Evolutionary conservation across 192 early-diverging fungal genomes (phyloP), one percentile per base, ranked within the genome.

Genomic region (Podila epigama): DNA sequence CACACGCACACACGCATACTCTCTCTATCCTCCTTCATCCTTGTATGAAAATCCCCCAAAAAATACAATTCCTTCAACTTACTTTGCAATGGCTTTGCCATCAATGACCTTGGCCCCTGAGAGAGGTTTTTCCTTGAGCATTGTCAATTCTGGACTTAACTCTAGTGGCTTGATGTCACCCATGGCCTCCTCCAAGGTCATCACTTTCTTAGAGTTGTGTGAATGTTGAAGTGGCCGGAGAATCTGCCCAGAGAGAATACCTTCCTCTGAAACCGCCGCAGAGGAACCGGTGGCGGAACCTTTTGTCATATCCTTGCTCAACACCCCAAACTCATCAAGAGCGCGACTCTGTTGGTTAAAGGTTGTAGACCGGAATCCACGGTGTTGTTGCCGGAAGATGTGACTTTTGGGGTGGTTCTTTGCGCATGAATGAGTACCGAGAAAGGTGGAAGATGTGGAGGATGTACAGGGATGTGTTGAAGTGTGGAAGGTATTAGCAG

Each of bases 11-110:
- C 51, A 11, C 51, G 11, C 51, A 25, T 11, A 52, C 51, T 31
- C 12, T 12, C n/a, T n/a, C n/a, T n/a, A n/a, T n/a, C n/a, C n/a
- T n/a, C n/a, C n/a, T n/a, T n/a, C n/a, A n/a, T n/a, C n/a, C n/a
- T n/a, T n/a, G n/a, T n/a, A n/a, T n/a, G n/a, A n/a, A n/a, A n/a
- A n/a, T n/a, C n/a, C n/a, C n/a, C n/a, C 11, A 22, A 44, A n/a
- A 44, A 48, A 48, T 22, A 22, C 44, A 7, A 7, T 18, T 48
- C 2, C n/a, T 1, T 48, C n/a, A 48, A 56, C 80, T 82, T 80
- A 92, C 92, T 92, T 86, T 69, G 93, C 89, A 70, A 93, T 84
- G 29, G 85, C 81, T 70, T 95, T 95, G 58, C 93, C 93, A 63
- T 95, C 90, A 81, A 95, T 90, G 27, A 93, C 42, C 59, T 81